Evolutionary conservation across 2,329 filamentous ascomycete genomes (phyloP).

Genomic region (Penicillium sp.): DNA sequence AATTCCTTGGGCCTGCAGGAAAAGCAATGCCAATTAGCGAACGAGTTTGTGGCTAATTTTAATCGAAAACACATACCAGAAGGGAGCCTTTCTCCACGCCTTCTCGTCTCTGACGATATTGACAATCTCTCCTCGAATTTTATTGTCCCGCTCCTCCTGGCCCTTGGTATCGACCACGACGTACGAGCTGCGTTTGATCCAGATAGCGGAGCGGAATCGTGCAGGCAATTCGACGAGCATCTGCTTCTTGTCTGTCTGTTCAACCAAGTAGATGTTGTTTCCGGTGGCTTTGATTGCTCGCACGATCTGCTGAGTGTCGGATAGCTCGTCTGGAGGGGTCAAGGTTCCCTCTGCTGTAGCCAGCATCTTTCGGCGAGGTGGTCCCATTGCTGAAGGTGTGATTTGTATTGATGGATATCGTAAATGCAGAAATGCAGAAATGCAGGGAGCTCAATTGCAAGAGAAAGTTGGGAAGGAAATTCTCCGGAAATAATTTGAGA

Average conservation of each 20-base stretch:
- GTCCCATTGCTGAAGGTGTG: constrained; percentile 56
- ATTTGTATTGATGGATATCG: background rate
- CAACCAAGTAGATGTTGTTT: constrained; percentile 83
- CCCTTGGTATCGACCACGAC: constrained; percentile 75
- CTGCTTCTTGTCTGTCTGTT: constrained; percentile 64
- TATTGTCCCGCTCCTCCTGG: constrained; percentile 68
- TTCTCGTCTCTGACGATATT: constrained; percentile 92
- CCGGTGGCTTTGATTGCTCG: constrained; percentile 79
- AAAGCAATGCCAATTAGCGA: constrained; percentile 15
- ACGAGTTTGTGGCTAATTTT: background rate
- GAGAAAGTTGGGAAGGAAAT: background rate
- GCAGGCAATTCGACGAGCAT: constrained; percentile 79
- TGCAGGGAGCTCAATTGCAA: background rate
- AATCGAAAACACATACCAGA: constrained; percentile 63
- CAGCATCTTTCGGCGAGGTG: constrained; percentile 73
- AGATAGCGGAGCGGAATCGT: constrained; percentile 87
- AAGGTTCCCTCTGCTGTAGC: constrained; percentile 74
- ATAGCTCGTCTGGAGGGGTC: constrained; percentile 56
- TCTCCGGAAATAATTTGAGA: constrained; percentile 12
- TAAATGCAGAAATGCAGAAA: too few species aligned
- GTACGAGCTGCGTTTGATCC: constrained; percentile 86
- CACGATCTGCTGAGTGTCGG: constrained; percentile 63
- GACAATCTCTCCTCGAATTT: constrained; percentile 82
- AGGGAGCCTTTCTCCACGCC: constrained; percentile 81
- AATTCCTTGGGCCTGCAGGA: constrained; percentile 74